Base-by-base conservation (phyloP, 1,139 yeast species). In the Scheffersomyces lignicola region DNA sequence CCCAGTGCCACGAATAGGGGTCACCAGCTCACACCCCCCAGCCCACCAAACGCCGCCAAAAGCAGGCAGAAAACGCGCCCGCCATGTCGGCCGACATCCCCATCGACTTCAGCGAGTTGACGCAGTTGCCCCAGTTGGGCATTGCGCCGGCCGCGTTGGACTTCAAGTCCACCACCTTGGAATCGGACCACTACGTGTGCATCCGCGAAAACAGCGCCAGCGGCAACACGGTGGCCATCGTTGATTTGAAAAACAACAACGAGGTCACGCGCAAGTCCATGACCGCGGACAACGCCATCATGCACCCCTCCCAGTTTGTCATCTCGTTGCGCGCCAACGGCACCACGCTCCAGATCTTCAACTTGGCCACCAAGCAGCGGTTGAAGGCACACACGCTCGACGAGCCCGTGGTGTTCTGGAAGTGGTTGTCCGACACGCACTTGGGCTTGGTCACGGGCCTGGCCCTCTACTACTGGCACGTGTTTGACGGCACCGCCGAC, bases 201-300 rank as follows among this genome's bases (percentile, higher is more conserved):
- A 81, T 87, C 31, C 81, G 97, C 56, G 97, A 92, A 64, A 69
- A 79, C 24, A 72, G 80, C 34, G 80, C 82, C 40, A 71, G 73
- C 35, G 89, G 94, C 43, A 89, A 88, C 63, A 76, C 92, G 9
- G 98, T 94, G 37, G 96, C 96, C 34, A 92, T 94, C 51, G 79
- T 94, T 46, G 92, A 92, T 58, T 74, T 92, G 56, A 73, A 78
- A 46, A 81, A 87, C 56, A 81, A 80, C 66, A 76, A 80, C 50
- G 82, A 87, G 48, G 79, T 80, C 20, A 73, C 79, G 30, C 80
- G 95, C 55, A 90, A 94, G 66, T 85, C 86, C 60, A 94, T 94
- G 96, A 79, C 88, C 38, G 99, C 98, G 33, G 99, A 94, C 65
- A 86, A 90, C 46, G 97, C 97, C 34, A 92, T 94, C 56, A 83